Conservation (phyloP, 352 stramenopile species). For the Sclerospora graminicola region DNA sequence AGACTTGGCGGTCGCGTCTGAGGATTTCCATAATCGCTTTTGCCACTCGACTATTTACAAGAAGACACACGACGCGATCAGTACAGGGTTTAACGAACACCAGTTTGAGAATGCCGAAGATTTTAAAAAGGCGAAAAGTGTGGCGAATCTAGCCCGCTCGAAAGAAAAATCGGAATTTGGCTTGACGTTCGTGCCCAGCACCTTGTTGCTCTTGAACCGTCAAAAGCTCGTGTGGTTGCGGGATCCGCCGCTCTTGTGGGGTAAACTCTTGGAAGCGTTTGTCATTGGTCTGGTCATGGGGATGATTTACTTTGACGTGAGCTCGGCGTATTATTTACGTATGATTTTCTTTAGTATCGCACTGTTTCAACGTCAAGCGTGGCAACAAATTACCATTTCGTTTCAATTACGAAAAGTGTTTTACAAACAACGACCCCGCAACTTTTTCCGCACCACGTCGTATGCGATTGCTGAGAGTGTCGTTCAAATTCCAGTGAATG, state of each 20-base stretch:
- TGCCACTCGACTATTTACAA: constrained; percentile 45
- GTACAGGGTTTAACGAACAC: constrained; percentile 41
- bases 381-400: constrained; percentile 64
- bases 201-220: constrained; percentile 36
- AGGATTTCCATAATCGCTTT: constrained; percentile 55
- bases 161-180: constrained; percentile 50
- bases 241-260: constrained; percentile 46
- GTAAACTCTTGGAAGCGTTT: constrained; percentile 52
- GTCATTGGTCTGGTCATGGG: constrained; percentile 78
- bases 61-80: constrained; percentile 33
- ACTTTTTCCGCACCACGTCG: constrained; percentile 83
- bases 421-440: constrained; percentile 84
- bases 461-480: constrained; percentile 68
- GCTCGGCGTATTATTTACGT: constrained; percentile 46
- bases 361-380: constrained; percentile 63
- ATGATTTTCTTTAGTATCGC: constrained; percentile 66
- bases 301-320: constrained; percentile 58
- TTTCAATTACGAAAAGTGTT: constrained; percentile 78
- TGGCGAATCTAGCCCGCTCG: constrained; percentile 31
- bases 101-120: constrained; percentile 39
- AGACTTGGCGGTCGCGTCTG: constrained; percentile 19
- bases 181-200: constrained; percentile 30
- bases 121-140: constrained; percentile 41
- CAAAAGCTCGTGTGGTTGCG: constrained; percentile 59
- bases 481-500: constrained; percentile 54